Evolutionary conservation across 2,329 filamentous ascomycete species (phyloP), one percentile per base, ranked within the genome.

Genomic region (Nothophaeocryptopus gaeumannii): DNA sequence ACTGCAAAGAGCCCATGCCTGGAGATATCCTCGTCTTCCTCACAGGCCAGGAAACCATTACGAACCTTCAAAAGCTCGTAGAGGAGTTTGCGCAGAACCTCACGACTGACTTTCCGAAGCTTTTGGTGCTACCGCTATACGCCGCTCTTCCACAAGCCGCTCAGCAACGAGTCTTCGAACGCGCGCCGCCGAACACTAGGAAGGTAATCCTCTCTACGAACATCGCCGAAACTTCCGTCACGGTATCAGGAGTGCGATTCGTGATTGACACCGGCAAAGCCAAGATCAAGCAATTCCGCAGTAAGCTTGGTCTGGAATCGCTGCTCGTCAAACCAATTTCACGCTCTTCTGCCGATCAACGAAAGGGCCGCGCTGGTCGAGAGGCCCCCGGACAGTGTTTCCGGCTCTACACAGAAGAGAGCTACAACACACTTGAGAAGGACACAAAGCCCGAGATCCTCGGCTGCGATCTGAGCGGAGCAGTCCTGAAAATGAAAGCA

Each of bases 211-310:
- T 99, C 0, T 86, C 91, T 0, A 99, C 93, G 11, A 99, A 99
- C 64, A 97, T 99, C 62, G 93, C 93, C n/a, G 93, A 99, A 69
- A 97, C 93, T 0, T 97, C 93, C 1, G 88, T 99, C 51, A 99
- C 93, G 0, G 91, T 99, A 0, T 87, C 92, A 0, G 93, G 93
- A 2, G 90, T 99, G 5, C 83, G 89, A 4, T 93, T 87, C 60
- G 92, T 99, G 8, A 80, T 99, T 14, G 93, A 99, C 65, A 88
- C 88, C 47, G 93, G 93, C 39, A 96, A 96, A 63, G 88, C 88
- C 8, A 99, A 99, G 67, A 81, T 95, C 57, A 96, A 96, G 71
- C 87, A 95, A 58, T 99, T 90, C 67, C 85, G 91, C 11, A 82
- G 86, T 12, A 80, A 85, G 0, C 78, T 97, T 0, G 91, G 90